Conservation (phyloP, 352 stramenopile genomes). For the Aphanomyces astaci region DNA sequence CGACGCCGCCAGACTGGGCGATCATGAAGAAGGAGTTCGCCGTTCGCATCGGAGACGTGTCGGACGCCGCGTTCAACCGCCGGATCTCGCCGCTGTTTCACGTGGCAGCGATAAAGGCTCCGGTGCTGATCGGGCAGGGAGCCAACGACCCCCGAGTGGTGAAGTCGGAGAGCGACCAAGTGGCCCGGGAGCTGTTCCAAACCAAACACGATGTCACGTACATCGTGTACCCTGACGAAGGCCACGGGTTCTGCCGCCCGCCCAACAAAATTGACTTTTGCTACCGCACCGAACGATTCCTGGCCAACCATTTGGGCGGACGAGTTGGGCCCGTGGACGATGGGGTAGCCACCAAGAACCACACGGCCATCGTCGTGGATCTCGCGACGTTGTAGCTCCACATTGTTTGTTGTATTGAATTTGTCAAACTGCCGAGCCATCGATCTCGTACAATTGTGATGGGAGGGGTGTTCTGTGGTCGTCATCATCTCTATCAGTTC, state of each 20-base stretch:
- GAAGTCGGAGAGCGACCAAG: slow-evolving; percentile 59
- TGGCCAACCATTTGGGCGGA: slow-evolving; percentile 33
- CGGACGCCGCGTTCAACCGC: slow-evolving; percentile 33
- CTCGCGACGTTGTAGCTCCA: slow-evolving; percentile 26
- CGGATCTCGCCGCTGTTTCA: slow-evolving; percentile 62
- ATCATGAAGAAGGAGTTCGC: slow-evolving; percentile 36
- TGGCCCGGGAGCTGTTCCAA: slow-evolving; percentile 53
- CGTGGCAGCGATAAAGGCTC: slow-evolving; percentile 58
- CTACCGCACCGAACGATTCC: slow-evolving; percentile 33
- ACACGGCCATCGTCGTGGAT: slow-evolving; percentile 35
- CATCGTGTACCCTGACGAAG: slow-evolving; percentile 73
- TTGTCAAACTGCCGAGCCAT: no score
- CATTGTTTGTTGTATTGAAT: no score
- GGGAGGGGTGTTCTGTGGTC: no score
- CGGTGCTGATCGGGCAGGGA: slow-evolving; percentile 71
- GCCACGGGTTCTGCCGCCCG: slow-evolving; percentile 58
- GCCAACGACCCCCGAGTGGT: slow-evolving; percentile 75
- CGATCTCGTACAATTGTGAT: no score
- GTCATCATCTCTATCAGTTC: no score
- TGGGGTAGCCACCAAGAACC: slow-evolving; percentile 24
- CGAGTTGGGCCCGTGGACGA: slow-evolving; percentile 26
- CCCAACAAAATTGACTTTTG: slow-evolving; percentile 71
- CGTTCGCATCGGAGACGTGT: slow-evolving; percentile 35
- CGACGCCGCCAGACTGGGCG: slow-evolving; percentile 38
- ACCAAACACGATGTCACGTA: slow-evolving; percentile 74